Percentiles rank a stretch among this genome's conserved stretches.
Conservation (phyloP, 176 grass and related monocot genomes). For the Hordeum marinum region DNA sequence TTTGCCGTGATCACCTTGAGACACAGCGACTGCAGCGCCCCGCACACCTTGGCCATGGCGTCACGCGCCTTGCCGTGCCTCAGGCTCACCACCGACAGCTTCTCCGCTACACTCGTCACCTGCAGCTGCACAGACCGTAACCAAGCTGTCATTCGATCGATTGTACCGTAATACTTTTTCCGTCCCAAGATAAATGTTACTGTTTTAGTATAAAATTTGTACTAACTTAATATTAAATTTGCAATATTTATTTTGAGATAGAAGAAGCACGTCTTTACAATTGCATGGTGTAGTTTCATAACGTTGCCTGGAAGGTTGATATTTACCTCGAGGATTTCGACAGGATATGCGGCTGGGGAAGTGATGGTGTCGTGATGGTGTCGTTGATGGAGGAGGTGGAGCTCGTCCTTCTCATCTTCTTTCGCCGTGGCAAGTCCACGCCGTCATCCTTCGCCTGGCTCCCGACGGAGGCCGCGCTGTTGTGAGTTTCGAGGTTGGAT, state of each 20-base stretch:
- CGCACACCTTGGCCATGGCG: slow-evolving; percentile 39
- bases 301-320: not conserved
- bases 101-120: slow-evolving; percentile 29
- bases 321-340: slow-evolving; percentile 52
- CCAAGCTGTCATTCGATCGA: too few species aligned
- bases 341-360: not conserved
- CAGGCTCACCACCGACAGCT: slow-evolving; percentile 31
- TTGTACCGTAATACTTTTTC: too few species aligned
- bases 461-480: not conserved
- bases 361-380: not conserved
- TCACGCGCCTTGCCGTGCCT: slow-evolving; percentile 25
- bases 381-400: not conserved
- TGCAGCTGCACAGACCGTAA: slow-evolving; percentile 25
- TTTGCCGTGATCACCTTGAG: slow-evolving; percentile 55
- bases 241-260: too few species aligned
- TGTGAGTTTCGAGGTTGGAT: slow-evolving; percentile 7
- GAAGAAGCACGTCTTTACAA: too few species aligned
- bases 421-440: not conserved
- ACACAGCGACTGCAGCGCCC: slow-evolving; percentile 39
- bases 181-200: too few species aligned
- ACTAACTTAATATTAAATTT: too few species aligned
- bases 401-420: slow-evolving; percentile 16
- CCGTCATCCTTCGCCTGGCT: not conserved
- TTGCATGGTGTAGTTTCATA: too few species aligned
- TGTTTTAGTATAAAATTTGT: too few species aligned